These are phyloP conservation scores for Acer negundo DNA, from an alignment of 345 rosid species.

Conservation along the genomic window DNA sequence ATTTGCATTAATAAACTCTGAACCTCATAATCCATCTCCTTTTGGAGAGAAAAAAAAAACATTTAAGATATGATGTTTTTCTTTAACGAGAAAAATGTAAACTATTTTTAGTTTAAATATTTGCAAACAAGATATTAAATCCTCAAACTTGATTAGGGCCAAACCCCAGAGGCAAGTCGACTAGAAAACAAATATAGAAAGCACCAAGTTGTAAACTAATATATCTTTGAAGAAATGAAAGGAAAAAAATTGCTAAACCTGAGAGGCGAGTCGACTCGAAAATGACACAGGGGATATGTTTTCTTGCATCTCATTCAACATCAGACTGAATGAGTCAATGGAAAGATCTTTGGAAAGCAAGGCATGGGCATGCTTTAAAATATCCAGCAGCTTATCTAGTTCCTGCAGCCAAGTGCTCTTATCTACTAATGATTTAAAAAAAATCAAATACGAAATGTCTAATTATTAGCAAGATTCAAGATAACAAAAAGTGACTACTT, in stretches of 20 bases:
- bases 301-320: constrained; percentile 97
- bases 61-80: background rate
- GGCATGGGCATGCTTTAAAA: constrained; percentile 76
- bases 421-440: constrained; percentile 9
- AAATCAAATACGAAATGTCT: background rate
- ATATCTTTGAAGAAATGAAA: constrained; percentile 7
- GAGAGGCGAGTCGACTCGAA: constrained; percentile 96
- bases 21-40: background rate
- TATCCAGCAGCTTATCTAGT: constrained; percentile 76
- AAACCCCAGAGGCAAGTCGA: background rate
- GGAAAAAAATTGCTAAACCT: constrained; percentile 49
- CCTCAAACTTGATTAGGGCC: background rate
- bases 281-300: constrained; percentile 92
- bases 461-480: constrained; percentile 12
- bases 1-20: constrained; percentile 3
- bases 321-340: constrained; percentile 77
- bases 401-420: constrained; percentile 59
- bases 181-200: constrained; percentile 4
- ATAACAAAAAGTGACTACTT: constrained; percentile 19
- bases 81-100: background rate
- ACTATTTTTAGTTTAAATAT: background rate
- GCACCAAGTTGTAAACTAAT: background rate
- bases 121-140: background rate
- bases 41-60: background rate
- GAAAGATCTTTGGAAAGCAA: constrained; percentile 81